phyloP scores from a whole-genome alignment of 1,284 basidiomycete genomes.

The Volvariella volvacea region DNA sequence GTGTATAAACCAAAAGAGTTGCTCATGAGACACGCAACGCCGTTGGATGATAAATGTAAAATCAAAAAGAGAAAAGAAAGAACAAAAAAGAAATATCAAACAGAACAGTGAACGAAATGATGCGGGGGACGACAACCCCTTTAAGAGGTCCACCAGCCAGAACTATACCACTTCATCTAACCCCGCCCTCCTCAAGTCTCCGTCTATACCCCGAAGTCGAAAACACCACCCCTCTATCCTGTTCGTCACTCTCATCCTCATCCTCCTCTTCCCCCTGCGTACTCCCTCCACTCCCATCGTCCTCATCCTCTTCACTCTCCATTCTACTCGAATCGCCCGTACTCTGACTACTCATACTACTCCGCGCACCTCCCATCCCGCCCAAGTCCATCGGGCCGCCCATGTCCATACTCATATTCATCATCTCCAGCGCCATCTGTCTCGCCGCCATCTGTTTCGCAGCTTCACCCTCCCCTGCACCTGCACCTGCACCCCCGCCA shows the following conservation, averaged over 20 bases:
- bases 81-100: too few species aligned
- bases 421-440: constrained; percentile 8
- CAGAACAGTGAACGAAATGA: too few species aligned
- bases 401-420: constrained; percentile 6
- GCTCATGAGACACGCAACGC: too few species aligned
- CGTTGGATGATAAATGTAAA: too few species aligned
- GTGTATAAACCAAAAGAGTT: too few species aligned
- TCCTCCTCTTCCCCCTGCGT: constrained; percentile 12
- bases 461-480: background rate
- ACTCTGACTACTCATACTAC: constrained; percentile 5
- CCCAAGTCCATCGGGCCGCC: constrained; percentile 5
- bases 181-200: background rate
- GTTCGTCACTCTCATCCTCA: constrained; percentile 8
- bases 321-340: too few species aligned
- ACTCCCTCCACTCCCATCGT: constrained; percentile 10
- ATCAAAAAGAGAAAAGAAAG: too few species aligned
- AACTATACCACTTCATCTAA: too few species aligned
- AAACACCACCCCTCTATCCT: constrained; percentile 9
- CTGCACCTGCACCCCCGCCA: background rate
- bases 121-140: too few species aligned
- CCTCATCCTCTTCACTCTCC: background rate
- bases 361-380: constrained; percentile 7
- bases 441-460: background rate
- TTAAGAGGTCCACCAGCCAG: too few species aligned
- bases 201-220: background rate